Evolutionary conservation across 768 basidiomycete species (phyloP).

Genomic region (Cyclocybe aegerita): DNA sequence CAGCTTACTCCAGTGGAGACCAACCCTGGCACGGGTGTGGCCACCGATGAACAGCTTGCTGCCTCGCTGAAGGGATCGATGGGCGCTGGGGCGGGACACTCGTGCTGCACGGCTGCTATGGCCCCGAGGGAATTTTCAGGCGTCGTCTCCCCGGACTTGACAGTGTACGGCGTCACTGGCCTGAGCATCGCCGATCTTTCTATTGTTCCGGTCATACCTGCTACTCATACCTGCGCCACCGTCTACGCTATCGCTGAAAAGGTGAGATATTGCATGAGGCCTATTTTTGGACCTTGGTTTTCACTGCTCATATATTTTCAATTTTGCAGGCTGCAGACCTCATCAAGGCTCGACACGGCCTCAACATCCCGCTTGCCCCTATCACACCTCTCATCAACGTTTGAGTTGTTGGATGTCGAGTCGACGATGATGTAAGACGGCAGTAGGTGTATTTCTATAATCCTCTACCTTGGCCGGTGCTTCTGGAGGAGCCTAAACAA

Average conservation of each 20-base stretch:
- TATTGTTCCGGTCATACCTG: conserved; percentile 13
- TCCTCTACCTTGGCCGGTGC: too few relatives aligned
- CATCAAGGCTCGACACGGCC: conserved; percentile 7
- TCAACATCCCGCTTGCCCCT: background rate
- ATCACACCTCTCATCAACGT: too few relatives aligned
- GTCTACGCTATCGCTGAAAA: conserved; percentile 11
- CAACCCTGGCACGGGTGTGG: conserved; percentile 1
- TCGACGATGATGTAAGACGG: too few relatives aligned
- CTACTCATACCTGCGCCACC: conserved; percentile 8
- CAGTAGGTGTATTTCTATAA: too few relatives aligned
- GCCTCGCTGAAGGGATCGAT: background rate
- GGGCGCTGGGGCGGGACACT: conserved; percentile 1
- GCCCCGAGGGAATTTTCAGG: conserved; percentile 5
- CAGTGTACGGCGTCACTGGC: conserved; percentile 12
- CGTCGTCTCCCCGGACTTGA: conserved; percentile 6
- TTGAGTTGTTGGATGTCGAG: too few relatives aligned
- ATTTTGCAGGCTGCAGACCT: conserved; percentile 6
- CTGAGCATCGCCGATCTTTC: conserved; percentile 12
- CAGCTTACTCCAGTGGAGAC: conserved; percentile 4
- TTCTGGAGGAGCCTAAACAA: too few relatives aligned
- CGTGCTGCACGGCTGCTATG: conserved; percentile 7
- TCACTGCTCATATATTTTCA: too few relatives aligned
- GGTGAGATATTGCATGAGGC: background rate
- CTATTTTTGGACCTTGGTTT: too few relatives aligned
- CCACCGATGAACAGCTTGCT: conserved; percentile 2